These are phyloP conservation scores for Hirschfeldia incana DNA, from an alignment of 345 rosid species.

Conservation along the genomic window DNA sequence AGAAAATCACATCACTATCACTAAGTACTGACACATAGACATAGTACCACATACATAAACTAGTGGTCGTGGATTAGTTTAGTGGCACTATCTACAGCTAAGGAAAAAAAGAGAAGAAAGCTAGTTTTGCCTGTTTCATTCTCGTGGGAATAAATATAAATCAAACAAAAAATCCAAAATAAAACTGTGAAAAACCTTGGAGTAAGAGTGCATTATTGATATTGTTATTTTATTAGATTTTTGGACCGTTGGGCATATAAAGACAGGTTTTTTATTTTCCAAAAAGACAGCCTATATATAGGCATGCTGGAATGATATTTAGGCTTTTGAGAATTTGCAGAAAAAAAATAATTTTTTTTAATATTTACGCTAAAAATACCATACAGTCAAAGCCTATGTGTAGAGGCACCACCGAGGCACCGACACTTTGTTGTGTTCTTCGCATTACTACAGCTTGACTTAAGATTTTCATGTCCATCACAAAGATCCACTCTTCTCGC, in stretches of 20 bases:
- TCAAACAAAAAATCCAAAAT: background rate
- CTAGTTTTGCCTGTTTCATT: background rate
- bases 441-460: constrained; percentile 26
- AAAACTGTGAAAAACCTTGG: background rate
- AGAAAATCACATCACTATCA: constrained; percentile 11
- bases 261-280: constrained; percentile 22
- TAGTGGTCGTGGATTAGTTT: constrained; percentile 16
- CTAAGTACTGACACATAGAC: background rate
- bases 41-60: background rate
- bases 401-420: constrained; percentile 40
- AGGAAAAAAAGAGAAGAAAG: background rate
- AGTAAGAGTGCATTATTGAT: background rate
- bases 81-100: constrained; percentile 22
- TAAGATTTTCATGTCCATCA: constrained; percentile 5
- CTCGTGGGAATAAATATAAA: background rate
- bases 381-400: no score
- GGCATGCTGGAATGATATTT: constrained; percentile 20
- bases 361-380: no score
- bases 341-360: no score
- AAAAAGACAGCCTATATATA: constrained; percentile 27
- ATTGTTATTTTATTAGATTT: constrained; percentile 17
- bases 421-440: constrained; percentile 28
- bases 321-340: constrained; percentile 2
- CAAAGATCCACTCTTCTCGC: constrained; percentile 19
- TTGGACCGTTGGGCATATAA: constrained; percentile 31